Conservation (phyloP, 1,139 yeast species). For the Yamadazyma songkhlaensis region DNA sequence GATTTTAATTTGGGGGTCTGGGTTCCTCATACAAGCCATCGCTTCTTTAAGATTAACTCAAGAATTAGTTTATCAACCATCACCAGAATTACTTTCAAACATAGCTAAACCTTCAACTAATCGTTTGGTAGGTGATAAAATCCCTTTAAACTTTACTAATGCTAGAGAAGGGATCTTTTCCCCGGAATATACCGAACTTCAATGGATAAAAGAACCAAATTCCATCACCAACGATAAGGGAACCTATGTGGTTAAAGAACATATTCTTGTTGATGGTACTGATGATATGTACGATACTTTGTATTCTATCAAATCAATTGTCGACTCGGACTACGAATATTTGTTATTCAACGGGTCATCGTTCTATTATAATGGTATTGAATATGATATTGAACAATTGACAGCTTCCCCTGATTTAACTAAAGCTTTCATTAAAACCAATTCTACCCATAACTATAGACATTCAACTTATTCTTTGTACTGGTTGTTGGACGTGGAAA, state of each 20-base stretch:
- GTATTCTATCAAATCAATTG: constrained; percentile 48
- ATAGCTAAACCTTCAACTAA: constrained; percentile 10
- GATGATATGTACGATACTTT: constrained; percentile 21
- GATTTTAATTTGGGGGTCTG: constrained; percentile 38
- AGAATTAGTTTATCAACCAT: neutral
- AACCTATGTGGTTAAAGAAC: constrained; percentile 46
- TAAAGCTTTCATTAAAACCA: constrained; percentile 53
- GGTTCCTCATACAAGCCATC: constrained; percentile 23
- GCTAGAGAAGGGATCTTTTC: constrained; percentile 50
- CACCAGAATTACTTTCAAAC: constrained; percentile 3
- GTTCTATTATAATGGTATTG: constrained; percentile 35
- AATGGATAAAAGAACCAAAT: constrained; percentile 62
- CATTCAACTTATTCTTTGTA: constrained; percentile 69
- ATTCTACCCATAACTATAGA: constrained; percentile 61
- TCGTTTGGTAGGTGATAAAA: constrained; percentile 18
- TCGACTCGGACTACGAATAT: constrained; percentile 44
- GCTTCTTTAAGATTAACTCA: neutral
- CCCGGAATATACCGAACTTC: constrained; percentile 51
- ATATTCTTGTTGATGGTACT: constrained; percentile 5
- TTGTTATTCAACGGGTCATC: constrained; percentile 48
- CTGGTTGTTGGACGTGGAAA: constrained; percentile 48
- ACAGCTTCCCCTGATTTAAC: constrained; percentile 64
- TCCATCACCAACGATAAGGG: constrained; percentile 47
- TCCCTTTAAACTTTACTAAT: constrained; percentile 28
- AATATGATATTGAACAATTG: constrained; percentile 50